Conservation (phyloP, 1,284 basidiomycete genomes). For the Sporisorium iseilematis-ciliati region DNA sequence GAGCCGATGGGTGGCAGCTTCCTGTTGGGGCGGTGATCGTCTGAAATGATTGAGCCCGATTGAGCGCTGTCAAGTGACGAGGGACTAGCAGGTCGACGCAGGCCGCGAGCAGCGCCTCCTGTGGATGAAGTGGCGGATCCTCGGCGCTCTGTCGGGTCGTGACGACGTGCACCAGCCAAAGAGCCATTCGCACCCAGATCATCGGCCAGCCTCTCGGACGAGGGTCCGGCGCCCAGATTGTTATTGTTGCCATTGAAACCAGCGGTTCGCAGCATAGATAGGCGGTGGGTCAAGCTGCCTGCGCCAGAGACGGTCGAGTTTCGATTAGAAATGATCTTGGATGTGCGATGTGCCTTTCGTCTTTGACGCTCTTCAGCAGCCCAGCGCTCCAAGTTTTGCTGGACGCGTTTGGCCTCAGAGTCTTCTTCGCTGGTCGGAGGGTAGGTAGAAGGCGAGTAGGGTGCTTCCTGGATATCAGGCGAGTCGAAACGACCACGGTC, state of each 20-base stretch:
- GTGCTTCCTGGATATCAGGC: conserved; percentile 18
- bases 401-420: conserved; percentile 53
- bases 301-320: conserved; percentile 12
- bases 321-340: conserved; percentile 35
- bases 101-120: conserved; percentile 11
- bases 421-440: conserved; percentile 56
- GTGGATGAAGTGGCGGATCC: conserved; percentile 19
- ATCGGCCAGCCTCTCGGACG: conserved; percentile 46
- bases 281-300: conserved; percentile 24
- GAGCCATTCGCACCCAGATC: conserved; percentile 12
- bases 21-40: conserved; percentile 39
- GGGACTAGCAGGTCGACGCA: conserved; percentile 26
- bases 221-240: conserved; percentile 43
- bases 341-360: conserved; percentile 56
- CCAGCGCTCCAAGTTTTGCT: conserved; percentile 60
- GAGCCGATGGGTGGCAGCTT: conserved; percentile 42
- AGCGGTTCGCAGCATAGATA: conserved; percentile 32
- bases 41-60: conserved; percentile 31
- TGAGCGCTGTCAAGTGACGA: conserved; percentile 38
- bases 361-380: conserved; percentile 55
- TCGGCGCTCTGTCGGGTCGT: conserved; percentile 10
- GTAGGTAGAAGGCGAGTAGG: conserved; percentile 41
- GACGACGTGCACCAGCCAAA: conserved; percentile 1
- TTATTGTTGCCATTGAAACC: conserved; percentile 14
- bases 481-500: conserved; percentile 22